These are phyloP conservation scores for Solanum ossicruentum DNA, from an alignment of 257 asterid genomes.

Conservation along the genomic window DNA sequence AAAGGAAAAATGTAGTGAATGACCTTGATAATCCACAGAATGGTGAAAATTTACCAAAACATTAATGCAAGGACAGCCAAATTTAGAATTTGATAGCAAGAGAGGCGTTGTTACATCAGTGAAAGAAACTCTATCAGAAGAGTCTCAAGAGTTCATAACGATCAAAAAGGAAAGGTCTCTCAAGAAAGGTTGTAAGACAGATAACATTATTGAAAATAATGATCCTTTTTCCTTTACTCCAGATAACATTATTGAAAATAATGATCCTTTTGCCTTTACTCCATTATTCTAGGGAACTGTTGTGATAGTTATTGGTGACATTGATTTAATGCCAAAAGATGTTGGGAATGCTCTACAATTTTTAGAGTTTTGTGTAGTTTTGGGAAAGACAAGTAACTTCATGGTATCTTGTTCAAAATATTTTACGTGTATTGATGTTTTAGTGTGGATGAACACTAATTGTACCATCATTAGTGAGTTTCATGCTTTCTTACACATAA, in stretches of 20 bases:
- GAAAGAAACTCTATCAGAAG: neutral
- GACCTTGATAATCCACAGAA: neutral
- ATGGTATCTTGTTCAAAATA: neutral
- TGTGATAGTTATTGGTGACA: constrained; percentile 37
- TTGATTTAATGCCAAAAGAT: constrained; percentile 38
- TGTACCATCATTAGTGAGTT: neutral
- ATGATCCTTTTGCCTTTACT: neutral
- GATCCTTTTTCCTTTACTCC: constrained; percentile 1
- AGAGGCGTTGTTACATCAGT: neutral
- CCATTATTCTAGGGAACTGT: constrained; percentile 34
- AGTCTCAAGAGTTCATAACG: neutral
- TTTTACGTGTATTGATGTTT: neutral
- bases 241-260: neutral
- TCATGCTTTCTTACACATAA: neutral
- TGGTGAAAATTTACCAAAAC: constrained; percentile 9
- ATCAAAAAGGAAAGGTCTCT: neutral
- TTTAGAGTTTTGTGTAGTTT: constrained; percentile 55
- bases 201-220: neutral
- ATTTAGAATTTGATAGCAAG: neutral
- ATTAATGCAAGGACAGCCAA: constrained; percentile 10
- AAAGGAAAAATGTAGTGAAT: constrained; percentile 5
- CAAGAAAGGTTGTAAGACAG: neutral
- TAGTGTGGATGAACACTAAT: neutral
- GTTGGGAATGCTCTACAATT: constrained; percentile 69
- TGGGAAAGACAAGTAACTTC: constrained; percentile 50